Base-by-base conservation (phyloP, 2,329 filamentous ascomycete genomes). In the Bipolaris victoriae region DNA sequence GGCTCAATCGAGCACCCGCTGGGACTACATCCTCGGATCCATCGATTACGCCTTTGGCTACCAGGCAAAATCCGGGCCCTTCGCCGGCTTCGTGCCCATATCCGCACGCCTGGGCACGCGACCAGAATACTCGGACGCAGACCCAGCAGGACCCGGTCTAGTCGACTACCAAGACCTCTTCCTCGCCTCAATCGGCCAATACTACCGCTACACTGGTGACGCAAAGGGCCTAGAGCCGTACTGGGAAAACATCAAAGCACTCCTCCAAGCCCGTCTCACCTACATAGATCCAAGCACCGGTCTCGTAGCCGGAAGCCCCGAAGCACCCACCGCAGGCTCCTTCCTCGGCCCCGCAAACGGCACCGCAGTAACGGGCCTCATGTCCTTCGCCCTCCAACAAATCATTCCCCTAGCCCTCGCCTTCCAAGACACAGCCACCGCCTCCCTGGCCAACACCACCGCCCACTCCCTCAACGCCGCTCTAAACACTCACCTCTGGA, bases 1-100 rank as follows among this genome's bases (percentile, higher is more conserved):
- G 10, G 68, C 65, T 0, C 66, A 69, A 1, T 76, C 71, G 7
- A 80, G 78, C 1, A 64, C 67, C 10, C 69, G 74, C 4, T 69
- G 58, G n/a, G 77, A 79, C 22, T 66, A 75, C 16, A 58, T 76
- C 2, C 48, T 70, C 0, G 77, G 77, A 1, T 77, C 70, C 0
- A 65, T 81, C 4, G 20, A 44, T 10, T 45, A 50, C 15, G 29
- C 18, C 7, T 26, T 55, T 1, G 49, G 24, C 13, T 55, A 39
- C 5, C 40, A 50, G 20, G 20, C 41, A 6, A 7, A 16, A 15
- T 9, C 41, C 1, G 46, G 46, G 2, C 46, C 40, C 2, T 50
- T 44, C 15, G 33, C 52, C 15, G 33, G 52, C 22, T 45, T 55
- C 20, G 48, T 49, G 3, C 33, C 39, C 0, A 55, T 50, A 15